These are phyloP conservation scores for Solanum aculeatissimum DNA, from an alignment of 305 asterid genomes.

Conservation along the genomic window DNA sequence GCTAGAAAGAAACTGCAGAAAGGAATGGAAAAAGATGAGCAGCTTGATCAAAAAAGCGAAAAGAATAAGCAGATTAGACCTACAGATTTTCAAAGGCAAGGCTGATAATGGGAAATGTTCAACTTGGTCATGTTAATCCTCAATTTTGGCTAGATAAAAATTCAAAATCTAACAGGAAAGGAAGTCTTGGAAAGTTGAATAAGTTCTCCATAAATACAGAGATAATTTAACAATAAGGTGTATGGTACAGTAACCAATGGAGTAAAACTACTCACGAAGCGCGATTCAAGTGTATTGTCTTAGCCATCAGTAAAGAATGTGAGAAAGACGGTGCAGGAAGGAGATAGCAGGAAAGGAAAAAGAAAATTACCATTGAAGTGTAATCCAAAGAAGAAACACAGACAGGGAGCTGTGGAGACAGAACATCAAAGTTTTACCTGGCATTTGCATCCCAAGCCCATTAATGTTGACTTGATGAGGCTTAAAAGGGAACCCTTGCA, in stretches of 20 bases:
- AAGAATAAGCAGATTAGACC: background rate
- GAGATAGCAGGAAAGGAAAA: background rate
- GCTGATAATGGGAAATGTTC: background rate
- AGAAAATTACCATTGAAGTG: background rate
- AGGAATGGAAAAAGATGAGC: background rate
- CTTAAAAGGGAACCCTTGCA: slow-evolving; percentile 53
- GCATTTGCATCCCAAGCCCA: slow-evolving; percentile 42
- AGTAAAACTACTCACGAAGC: background rate
- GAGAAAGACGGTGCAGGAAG: background rate
- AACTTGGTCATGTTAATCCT: background rate
- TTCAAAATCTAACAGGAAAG: background rate
- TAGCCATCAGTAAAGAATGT: background rate
- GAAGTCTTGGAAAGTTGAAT: background rate
- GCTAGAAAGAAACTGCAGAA: background rate
- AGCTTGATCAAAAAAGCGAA: background rate
- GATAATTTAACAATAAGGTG: background rate
- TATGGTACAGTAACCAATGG: background rate
- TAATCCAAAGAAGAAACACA: background rate
- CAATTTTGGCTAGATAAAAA: background rate
- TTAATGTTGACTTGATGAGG: slow-evolving; percentile 41
- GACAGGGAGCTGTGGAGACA: background rate
- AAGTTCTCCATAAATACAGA: background rate
- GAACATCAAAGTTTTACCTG: slow-evolving; percentile 34
- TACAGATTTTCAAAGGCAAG: background rate
- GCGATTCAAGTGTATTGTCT: background rate